Evolutionary conservation across 2,329 filamentous ascomycete species (phyloP), one percentile per base, ranked within the genome.

Genomic region (Fusarium devonianum): DNA sequence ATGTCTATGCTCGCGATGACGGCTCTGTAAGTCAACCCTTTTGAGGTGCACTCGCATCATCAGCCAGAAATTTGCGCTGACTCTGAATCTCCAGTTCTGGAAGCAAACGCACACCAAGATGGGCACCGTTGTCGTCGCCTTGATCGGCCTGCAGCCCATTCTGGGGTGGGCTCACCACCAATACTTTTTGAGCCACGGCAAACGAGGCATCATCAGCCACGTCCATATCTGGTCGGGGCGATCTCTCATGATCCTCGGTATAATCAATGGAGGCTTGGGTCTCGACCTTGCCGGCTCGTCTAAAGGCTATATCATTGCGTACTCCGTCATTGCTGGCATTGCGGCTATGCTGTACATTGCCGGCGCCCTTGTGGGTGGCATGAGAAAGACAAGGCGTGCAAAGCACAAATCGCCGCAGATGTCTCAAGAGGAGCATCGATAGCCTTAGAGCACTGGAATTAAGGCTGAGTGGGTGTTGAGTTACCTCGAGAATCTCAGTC

Each of bases 181-280:
- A 22, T 69, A 81, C 63, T 87, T 75, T 67, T 59, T 75, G 46
- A 75, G 75, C 63, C 67, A 78, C 43, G 69, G 75, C 41, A 33
- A 62, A 18, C 81, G 84, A 25, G 78, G 78, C 6, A 12, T 73
- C 29, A 64, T 85, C 53, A 84, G 81, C 55, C 70, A 85, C 56
- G 64, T 73, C 1, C 85, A 88, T 64, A 79, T 86, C 58, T 87
- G 83, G 82, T 84, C 78, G 61, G 85, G 85, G 10, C 78, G 85
- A 13, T 60, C 72, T 2, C 67, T 87, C 32, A 80, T 88, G 55
- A 45, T 81, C 13, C 65, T 87, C 3, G 85, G 82, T 18, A 74
- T 87, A 33, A 66, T 87, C 59, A 88, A 88, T 60, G 85, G 85
- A 45, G 85, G 84, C 0, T 68, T 88, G 4, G 85, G 85, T 4